Evolutionary conservation across 441 rosid genomes (phyloP).

Genomic region (Gossypium gossypioides): DNA sequence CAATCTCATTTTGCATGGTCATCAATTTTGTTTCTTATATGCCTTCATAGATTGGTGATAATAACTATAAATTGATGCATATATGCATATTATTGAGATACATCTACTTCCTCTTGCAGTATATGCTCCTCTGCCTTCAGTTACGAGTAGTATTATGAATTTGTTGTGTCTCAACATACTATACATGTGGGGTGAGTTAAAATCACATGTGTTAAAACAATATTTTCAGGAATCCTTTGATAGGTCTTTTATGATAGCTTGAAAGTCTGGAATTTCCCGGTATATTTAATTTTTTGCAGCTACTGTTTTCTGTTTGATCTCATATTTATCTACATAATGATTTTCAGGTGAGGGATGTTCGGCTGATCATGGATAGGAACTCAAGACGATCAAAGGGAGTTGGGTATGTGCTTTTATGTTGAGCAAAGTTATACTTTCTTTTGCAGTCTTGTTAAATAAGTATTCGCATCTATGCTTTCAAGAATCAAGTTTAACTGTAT

Average conservation of each 20-base stretch:
- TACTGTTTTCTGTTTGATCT: constrained; percentile 5
- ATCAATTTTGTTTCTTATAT: not conserved
- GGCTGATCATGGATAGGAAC: constrained; percentile 85
- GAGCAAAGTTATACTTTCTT: constrained; percentile 20
- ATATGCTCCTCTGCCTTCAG: constrained; percentile 20
- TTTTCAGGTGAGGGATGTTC: constrained; percentile 86
- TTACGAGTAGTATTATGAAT: constrained; percentile 22
- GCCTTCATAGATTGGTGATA: not conserved
- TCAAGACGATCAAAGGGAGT: constrained; percentile 93
- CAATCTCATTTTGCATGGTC: not conserved
- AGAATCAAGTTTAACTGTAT: constrained; percentile 82
- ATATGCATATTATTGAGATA: constrained; percentile 18
- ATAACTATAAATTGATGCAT: constrained; percentile 3
- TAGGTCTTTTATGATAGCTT: constrained; percentile 5
- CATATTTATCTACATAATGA: constrained; percentile 6
- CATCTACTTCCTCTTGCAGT: constrained; percentile 20
- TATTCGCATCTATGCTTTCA: constrained; percentile 42
- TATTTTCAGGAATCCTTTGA: not conserved
- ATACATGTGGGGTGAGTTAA: constrained; percentile 22
- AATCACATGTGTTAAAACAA: constrained; percentile 11
- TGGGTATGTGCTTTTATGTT: constrained; percentile 57
- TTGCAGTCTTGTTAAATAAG: constrained; percentile 31
- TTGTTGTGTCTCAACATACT: constrained; percentile 28
- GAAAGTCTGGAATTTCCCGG: not conserved
- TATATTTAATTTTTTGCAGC: not conserved